Percentiles rank a stretch among this genome's conserved stretches.
These are phyloP conservation scores for Wickerhamomyces chaumierensis DNA, from an alignment of 805 yeast genomes.

Conservation along the genomic window DNA sequence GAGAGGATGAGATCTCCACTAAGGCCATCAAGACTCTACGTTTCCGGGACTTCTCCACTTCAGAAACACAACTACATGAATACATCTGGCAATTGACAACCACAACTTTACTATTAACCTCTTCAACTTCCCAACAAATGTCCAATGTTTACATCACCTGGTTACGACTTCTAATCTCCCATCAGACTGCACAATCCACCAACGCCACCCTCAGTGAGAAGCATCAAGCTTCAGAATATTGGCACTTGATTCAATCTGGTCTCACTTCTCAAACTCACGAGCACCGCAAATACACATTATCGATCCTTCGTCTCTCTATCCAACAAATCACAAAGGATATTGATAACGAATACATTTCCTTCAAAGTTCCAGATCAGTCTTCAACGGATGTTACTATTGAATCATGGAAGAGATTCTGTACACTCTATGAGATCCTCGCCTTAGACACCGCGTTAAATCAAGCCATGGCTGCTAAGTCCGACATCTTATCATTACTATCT, in stretches of 20 bases:
- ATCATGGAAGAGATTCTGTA: slow-evolving; percentile 64
- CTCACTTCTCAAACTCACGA: slow-evolving; percentile 50
- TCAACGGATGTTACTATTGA: slow-evolving; percentile 24
- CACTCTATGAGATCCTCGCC: slow-evolving; percentile 71
- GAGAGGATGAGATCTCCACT: slow-evolving; percentile 26
- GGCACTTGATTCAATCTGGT: slow-evolving; percentile 48
- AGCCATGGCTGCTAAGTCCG: slow-evolving; percentile 63
- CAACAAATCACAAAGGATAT: slow-evolving; percentile 27
- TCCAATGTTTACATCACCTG: slow-evolving; percentile 41
- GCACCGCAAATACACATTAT: slow-evolving; percentile 54
- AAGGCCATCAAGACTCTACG: slow-evolving; percentile 31
- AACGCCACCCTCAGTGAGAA: slow-evolving; percentile 1
- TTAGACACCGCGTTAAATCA: slow-evolving; percentile 83
- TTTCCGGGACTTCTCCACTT: slow-evolving; percentile 34
- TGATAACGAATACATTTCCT: slow-evolving; percentile 18
- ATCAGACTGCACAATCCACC: slow-evolving; percentile 4
- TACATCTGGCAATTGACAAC: slow-evolving; percentile 38
- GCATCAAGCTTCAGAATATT: slow-evolving; percentile 27
- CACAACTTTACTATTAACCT: slow-evolving; percentile 17
- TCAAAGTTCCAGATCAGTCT: not conserved
- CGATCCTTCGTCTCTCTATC: slow-evolving; percentile 53
- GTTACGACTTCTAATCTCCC: slow-evolving; percentile 36
- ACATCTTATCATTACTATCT: slow-evolving; percentile 42
- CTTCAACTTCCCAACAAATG: slow-evolving; percentile 20
- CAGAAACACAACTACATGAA: slow-evolving; percentile 13